Evolutionary conservation across 345 rosid genomes (phyloP), one percentile per base, ranked within the genome.

Genomic region (Salix exigua): DNA sequence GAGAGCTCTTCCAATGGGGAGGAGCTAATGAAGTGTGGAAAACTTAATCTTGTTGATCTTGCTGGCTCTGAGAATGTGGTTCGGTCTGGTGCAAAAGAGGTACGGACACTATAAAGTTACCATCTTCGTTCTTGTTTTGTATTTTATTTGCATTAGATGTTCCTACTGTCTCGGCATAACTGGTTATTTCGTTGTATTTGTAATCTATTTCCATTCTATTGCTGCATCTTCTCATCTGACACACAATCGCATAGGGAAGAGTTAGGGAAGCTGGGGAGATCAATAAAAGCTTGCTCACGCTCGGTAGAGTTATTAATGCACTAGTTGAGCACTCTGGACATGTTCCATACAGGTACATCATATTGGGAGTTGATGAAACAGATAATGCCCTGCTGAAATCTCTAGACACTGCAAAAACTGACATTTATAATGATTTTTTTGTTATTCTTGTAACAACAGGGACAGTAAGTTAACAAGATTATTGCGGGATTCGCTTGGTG

Each of bases 261-360:
- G 99, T 96, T 74, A 91, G 99, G 87, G 99, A 96, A 87, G 99
- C 98, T 55, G 98, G 97, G 75, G 99, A 96, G 88, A 96, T 96
- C 67, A 96, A 96, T 82, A 96, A 96, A 82, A 96, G 98, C 83
- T 88, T 96, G 87, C 99, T 96, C 71, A 96, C 99, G 46, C 98
- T 93, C 79, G 98, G 99, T 55, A 96, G 97, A 77, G 94, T 92
- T 68, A 96, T 93, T 79, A 96, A 93, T 82, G 91, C 98, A 1
- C 98, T 96, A 25, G 99, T 96, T 71, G 98, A 96, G 83, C 99
- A 96, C 81, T 96, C 98, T 75, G 97, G 97, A 74, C 99, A 96
- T 89, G 89, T 96, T 69, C 99, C 98, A 73, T 96, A 93, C 79
- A 89, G 97, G 97, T 95, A 87, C 28, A n/a, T 33, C 26, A 42